phyloP scores from a whole-genome alignment of 192 early-diverging fungal species.

The Chytriomyces sp. region DNA sequence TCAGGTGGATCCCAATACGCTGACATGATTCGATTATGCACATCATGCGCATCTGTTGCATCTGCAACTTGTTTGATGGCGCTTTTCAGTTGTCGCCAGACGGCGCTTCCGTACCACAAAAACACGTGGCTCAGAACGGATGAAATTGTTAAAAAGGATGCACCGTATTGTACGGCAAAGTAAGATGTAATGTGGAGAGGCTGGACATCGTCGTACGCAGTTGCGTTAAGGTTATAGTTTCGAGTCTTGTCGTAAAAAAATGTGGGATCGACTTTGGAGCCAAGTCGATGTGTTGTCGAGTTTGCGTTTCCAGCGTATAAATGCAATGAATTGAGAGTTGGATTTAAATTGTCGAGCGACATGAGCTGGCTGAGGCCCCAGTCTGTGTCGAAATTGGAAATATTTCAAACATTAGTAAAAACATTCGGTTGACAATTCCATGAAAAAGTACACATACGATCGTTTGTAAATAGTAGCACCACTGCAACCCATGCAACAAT shows the following conservation, averaged over 20 bases:
- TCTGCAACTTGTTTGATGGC: constrained; percentile 6
- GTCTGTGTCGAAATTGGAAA: constrained; percentile 1
- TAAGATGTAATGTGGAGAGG: constrained; percentile 31
- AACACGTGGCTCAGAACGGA: constrained; percentile 63
- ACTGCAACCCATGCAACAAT: constrained; percentile 12
- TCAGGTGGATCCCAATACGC: constrained; percentile 63
- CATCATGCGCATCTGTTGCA: constrained; percentile 49
- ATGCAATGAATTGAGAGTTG: constrained; percentile 14
- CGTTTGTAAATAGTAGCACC: background rate
- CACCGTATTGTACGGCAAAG: constrained; percentile 39
- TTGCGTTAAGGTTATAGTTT: constrained; percentile 34
- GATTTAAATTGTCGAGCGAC: constrained; percentile 10
- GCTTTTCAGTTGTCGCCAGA: constrained; percentile 8
- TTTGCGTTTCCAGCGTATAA: constrained; percentile 28
- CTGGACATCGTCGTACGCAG: constrained; percentile 34
- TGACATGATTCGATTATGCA: constrained; percentile 65
- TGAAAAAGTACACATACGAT: constrained; percentile 3
- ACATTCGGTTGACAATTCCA: background rate
- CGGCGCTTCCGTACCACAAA: constrained; percentile 59
- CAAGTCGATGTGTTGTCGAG: constrained; percentile 1
- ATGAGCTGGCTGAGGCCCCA: constrained; percentile 16
- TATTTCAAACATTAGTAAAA: background rate
- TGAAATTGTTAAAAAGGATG: constrained; percentile 56
- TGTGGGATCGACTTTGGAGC: constrained; percentile 9
- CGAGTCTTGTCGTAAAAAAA: constrained; percentile 25